Base-by-base conservation (phyloP, 1,284 basidiomycete species). In the Rhodofomes roseus region DNA sequence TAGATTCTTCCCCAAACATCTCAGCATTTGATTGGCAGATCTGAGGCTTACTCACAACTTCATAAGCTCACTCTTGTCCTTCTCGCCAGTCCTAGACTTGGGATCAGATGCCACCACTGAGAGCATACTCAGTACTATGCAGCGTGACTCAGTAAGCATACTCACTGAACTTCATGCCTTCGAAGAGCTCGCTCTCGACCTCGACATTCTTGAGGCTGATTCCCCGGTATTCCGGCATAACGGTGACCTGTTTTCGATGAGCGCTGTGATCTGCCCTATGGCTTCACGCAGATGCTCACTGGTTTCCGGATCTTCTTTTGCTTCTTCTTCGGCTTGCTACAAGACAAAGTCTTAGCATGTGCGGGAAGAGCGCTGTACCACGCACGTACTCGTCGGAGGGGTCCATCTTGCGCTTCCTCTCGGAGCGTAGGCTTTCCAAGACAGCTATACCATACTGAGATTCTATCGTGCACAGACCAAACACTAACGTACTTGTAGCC, bases 101-200 rank as follows among this genome's bases (percentile, higher is more conserved):
- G 88, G 87, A 70, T 93, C 90, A 7, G 90, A 87, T 44, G 87
- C 81, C 6, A 95, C 87, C 70, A 90, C 91, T 93, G 62, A 22
- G 16, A 23, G 9, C 34, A 34, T 9, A 54, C 59, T 54, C 20
- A 36, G 40, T 4, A 31, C 3, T 36, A 14, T 20, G 44, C 40
- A 27, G 25, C 18, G 56, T 5, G 16, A 37, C 18, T 1, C 14
- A 4, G 7, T n/a, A 18, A 18, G 1, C 25, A 2, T 6, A 78
- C 89, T 68, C 59, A 95, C 94, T 86, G 70, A 96, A 96, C 43
- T 82, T 89, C 72, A 88, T 78, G 23, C 81, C 88, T 11, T 84
- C 76, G 65, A 97, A 94, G 18, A 96, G 72, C 41, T 84, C 72
- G 11, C 81, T 84, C 63, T 86, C 79, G 1, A 86, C 76, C 36